phyloP scores from a whole-genome alignment of 352 stramenopile genomes.

The Globisporangium irregulare region DNA sequence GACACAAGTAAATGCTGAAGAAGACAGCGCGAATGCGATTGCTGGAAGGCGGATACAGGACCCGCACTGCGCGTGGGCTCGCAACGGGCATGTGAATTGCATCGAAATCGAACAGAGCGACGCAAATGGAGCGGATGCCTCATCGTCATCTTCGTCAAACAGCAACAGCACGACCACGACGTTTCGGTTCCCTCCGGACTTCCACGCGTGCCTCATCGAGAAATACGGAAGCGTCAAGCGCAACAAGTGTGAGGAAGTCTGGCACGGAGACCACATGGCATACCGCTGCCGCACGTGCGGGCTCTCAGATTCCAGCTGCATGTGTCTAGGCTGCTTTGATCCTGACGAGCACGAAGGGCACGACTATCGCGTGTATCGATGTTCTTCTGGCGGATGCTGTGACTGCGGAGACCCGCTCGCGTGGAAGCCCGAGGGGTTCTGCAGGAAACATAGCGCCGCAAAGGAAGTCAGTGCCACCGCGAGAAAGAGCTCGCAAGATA shows the following conservation, averaged over 20 bases:
- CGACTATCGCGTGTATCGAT: conserved; percentile 81
- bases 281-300: conserved; percentile 81
- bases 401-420: conserved; percentile 80
- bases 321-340: conserved; percentile 82
- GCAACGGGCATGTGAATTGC: conserved; percentile 35
- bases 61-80: conserved; percentile 25
- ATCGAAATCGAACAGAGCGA: conserved; percentile 37
- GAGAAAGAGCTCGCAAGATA: conserved; percentile 11
- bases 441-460: conserved; percentile 52
- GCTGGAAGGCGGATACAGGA: conserved; percentile 12
- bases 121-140: not conserved
- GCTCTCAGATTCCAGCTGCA: conserved; percentile 84
- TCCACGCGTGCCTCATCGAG: conserved; percentile 44
- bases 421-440: conserved; percentile 78
- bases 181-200: conserved; percentile 34
- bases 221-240: conserved; percentile 66
- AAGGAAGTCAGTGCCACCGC: not conserved
- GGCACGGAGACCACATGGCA: conserved; percentile 85
- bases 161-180: conserved; percentile 12
- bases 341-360: conserved; percentile 74
- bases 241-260: conserved; percentile 85
- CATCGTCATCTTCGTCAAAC: not conserved
- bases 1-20: not conserved
- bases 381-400: conserved; percentile 75
- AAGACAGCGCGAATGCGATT: conserved; percentile 26